phyloP scores from a whole-genome alignment of 169 alveolate species.

The Blepharisma undulans region DNA sequence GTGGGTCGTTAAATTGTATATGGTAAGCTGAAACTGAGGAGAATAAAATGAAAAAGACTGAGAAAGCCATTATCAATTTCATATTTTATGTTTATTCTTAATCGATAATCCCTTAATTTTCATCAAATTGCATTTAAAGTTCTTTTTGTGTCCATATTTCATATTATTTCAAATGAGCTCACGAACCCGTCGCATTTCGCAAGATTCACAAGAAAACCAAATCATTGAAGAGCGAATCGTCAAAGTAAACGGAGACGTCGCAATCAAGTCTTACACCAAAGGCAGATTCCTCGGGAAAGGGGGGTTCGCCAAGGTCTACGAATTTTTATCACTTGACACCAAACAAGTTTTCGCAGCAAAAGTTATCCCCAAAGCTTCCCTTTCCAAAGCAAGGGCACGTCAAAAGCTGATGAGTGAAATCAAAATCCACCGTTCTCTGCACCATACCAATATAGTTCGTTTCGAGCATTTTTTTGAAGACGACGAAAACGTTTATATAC shows the following conservation, averaged over 20 bases:
- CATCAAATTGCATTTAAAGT: not conserved
- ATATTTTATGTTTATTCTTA: no score
- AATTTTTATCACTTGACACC: constrained; percentile 65
- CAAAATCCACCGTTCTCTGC: constrained; percentile 77
- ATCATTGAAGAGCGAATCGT: constrained; percentile 21
- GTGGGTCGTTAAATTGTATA: not conserved
- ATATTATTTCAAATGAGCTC: not conserved
- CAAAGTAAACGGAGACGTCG: constrained; percentile 14
- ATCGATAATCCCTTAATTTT: not conserved
- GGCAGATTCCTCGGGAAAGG: constrained; percentile 79
- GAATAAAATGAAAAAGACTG: not conserved
- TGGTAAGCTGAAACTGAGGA: not conserved
- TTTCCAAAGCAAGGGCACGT: constrained; percentile 78
- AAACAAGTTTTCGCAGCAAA: constrained; percentile 76
- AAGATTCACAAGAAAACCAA: not conserved
- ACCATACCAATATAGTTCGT: constrained; percentile 78
- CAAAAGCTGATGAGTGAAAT: constrained; percentile 78
- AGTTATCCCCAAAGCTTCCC: constrained; percentile 76
- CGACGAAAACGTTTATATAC: constrained; percentile 81
- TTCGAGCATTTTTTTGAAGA: constrained; percentile 87
- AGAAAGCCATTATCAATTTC: not conserved
- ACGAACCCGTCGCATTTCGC: not conserved
- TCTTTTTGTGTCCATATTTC: not conserved
- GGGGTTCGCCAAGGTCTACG: constrained; percentile 83
- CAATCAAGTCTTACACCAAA: not conserved